Conservation (phyloP, 768 basidiomycete genomes). For the Panaeolus cyanescens region DNA sequence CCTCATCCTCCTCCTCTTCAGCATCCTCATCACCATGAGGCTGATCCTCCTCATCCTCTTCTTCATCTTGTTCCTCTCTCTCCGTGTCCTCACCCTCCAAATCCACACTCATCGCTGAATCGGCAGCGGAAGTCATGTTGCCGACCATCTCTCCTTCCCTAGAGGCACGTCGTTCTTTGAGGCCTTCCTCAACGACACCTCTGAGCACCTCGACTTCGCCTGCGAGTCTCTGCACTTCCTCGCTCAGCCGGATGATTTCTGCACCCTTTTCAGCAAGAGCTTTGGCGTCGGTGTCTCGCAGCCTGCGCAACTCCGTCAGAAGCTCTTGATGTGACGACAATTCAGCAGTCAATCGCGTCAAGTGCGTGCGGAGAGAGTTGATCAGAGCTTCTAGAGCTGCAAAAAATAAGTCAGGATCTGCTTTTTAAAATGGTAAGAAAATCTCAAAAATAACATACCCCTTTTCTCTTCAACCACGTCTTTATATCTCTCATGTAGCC, state of each 20-base stretch:
- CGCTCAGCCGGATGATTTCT: slow-evolving; percentile 68
- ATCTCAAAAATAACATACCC: slow-evolving; percentile 45
- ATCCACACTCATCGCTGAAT: slow-evolving; percentile 36
- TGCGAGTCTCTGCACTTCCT: slow-evolving; percentile 79
- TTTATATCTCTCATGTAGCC: slow-evolving; percentile 56
- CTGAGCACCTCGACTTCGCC: slow-evolving; percentile 88
- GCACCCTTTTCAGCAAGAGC: slow-evolving; percentile 59
- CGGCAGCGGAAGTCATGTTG: slow-evolving; percentile 24
- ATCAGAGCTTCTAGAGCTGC: slow-evolving; percentile 84
- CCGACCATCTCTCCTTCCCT: slow-evolving; percentile 40
- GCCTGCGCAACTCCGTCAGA: slow-evolving; percentile 61
- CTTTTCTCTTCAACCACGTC: slow-evolving; percentile 89
- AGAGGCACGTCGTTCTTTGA: slow-evolving; percentile 67
- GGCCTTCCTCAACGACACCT: slow-evolving; percentile 84
- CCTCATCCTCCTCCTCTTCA: slow-evolving; percentile 17
- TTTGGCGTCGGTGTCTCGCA: slow-evolving; percentile 64
- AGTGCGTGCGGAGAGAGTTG: slow-evolving; percentile 67
- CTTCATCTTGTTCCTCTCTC: slow-evolving; percentile 23
- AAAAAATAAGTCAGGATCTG: slow-evolving; percentile 11
- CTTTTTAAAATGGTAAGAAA: not conserved
- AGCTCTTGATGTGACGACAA: slow-evolving; percentile 75
- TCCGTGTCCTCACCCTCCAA: slow-evolving; percentile 23
- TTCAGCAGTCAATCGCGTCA: slow-evolving; percentile 77
- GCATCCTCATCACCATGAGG: slow-evolving; percentile 17
- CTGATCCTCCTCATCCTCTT: slow-evolving; percentile 25